phyloP scores from a whole-genome alignment of 2,329 filamentous ascomycete species.

The Phyllosticta citrichinensis region DNA sequence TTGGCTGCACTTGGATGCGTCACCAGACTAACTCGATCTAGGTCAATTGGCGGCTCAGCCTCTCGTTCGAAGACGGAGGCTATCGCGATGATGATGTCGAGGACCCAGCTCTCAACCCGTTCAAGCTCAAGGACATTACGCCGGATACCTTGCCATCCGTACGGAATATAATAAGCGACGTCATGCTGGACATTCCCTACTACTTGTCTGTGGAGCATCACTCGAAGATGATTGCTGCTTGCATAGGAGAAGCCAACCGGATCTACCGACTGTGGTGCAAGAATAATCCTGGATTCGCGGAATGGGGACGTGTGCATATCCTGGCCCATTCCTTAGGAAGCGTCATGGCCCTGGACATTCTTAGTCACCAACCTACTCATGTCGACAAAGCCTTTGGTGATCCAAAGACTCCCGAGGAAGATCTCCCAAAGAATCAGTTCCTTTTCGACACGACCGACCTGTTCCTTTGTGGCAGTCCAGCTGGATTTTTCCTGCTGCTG shows the following conservation, averaged over 20 bases:
- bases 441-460: constrained; percentile 88
- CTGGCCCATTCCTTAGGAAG: constrained; percentile 91
- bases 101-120: constrained; percentile 52
- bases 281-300: constrained; percentile 80
- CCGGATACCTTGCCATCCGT: constrained; percentile 82
- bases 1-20: background rate
- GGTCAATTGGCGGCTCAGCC: constrained; percentile 82
- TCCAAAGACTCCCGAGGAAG: constrained; percentile 29
- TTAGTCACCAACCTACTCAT: constrained; percentile 76
- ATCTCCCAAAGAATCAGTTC: constrained; percentile 49
- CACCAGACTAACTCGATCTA: constrained; percentile 9
- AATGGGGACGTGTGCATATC: constrained; percentile 76
- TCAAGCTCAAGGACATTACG: constrained; percentile 78
- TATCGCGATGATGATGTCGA: constrained; percentile 35
- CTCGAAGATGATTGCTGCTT: constrained; percentile 82
- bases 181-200: constrained; percentile 97
- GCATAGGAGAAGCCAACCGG: constrained; percentile 83
- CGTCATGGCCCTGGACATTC: constrained; percentile 85
- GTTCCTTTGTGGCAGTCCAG: constrained; percentile 83
- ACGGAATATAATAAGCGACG: constrained; percentile 84
- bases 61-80: constrained; percentile 77
- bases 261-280: constrained; percentile 93
- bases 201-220: constrained; percentile 90
- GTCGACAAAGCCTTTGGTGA: constrained; percentile 40
- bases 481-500: constrained; percentile 83